Evolutionary conservation across 768 basidiomycete genomes (phyloP).

Genomic region (Boletus reticuloceps): DNA sequence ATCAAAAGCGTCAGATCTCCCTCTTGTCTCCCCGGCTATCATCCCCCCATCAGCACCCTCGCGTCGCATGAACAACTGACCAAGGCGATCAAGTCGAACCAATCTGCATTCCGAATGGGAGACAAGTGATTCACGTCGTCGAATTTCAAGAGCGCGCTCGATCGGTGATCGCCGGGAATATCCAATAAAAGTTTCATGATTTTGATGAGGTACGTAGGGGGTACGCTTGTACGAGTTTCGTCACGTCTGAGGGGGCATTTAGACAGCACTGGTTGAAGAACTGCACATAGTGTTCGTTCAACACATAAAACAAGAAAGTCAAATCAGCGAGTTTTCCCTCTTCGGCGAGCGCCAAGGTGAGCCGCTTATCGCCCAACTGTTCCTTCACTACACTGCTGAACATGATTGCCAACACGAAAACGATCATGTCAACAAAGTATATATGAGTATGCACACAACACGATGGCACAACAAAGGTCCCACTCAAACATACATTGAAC

Average conservation of each 20-base stretch:
- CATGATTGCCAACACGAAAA: too few species aligned
- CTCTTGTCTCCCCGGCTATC: neutral
- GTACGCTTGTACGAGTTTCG: neutral
- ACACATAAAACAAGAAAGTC: neutral
- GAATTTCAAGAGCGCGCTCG: neutral
- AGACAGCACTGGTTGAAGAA: too few species aligned
- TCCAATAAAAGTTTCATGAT: neutral
- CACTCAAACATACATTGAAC: conserved; percentile 1
- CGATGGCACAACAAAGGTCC: neutral
- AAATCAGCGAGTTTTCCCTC: neutral
- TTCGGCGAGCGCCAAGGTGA: neutral
- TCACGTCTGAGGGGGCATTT: too few species aligned
- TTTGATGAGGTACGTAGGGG: conserved; percentile 1
- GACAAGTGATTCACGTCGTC: conserved; percentile 7
- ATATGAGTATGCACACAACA: neutral
- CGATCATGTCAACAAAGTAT: neutral
- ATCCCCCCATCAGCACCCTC: neutral
- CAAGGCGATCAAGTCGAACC: conserved; percentile 7
- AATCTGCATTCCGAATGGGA: neutral
- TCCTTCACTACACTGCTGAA: too few species aligned
- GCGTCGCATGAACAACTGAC: neutral
- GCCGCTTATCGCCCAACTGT: neutral
- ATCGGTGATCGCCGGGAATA: neutral
- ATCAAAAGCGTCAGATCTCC: neutral
- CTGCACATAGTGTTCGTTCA: neutral